A percentile compares a stretch with the other conserved stretches of the same genome.
Evolutionary conservation across 306 rosid species (phyloP).

Genomic region (Inga oerstediana): DNA sequence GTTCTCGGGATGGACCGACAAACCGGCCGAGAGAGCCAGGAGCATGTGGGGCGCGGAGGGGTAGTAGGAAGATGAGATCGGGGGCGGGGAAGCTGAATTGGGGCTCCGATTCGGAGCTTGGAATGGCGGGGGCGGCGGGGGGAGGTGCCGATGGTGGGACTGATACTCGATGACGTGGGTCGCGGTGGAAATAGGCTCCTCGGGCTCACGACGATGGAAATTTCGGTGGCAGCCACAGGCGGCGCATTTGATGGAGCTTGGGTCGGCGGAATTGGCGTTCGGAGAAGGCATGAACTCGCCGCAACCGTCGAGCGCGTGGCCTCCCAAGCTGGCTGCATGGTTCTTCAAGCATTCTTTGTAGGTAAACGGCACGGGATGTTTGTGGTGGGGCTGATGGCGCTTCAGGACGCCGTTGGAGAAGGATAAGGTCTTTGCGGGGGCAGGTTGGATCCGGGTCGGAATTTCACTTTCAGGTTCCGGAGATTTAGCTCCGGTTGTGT

Average conservation of each 20-base stretch:
- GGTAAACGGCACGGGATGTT: slow-evolving; percentile 28
- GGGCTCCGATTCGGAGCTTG: slow-evolving; percentile 59
- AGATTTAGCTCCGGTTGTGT: slow-evolving; percentile 47
- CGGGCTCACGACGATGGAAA: slow-evolving; percentile 95
- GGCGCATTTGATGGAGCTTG: slow-evolving; percentile 84
- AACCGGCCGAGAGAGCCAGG: slow-evolving; percentile 70
- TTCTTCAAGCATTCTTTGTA: slow-evolving; percentile 90
- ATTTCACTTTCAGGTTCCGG: slow-evolving; percentile 75
- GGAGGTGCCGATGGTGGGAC: slow-evolving; percentile 83
- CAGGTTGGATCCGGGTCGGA: slow-evolving; percentile 59
- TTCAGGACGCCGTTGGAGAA: slow-evolving; percentile 87
- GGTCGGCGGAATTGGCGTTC: slow-evolving; percentile 57
- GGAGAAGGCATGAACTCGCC: slow-evolving; percentile 98
- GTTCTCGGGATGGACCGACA: slow-evolving; percentile 51
- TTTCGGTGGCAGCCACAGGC: slow-evolving; percentile 99
- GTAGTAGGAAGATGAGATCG: slow-evolving; percentile 92
- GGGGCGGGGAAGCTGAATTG: slow-evolving; percentile 88
- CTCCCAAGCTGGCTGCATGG: slow-evolving; percentile 87
- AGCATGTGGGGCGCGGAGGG: slow-evolving; percentile 98
- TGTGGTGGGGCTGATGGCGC: slow-evolving; percentile 53
- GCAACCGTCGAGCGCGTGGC: slow-evolving; percentile 91
- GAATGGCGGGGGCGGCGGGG: slow-evolving; percentile 56
- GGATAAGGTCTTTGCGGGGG: slow-evolving; percentile 35
- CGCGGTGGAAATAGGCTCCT: slow-evolving; percentile 51
- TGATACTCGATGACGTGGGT: slow-evolving; percentile 79